A percentile compares a stretch with the other conserved stretches of the same genome.
Evolutionary conservation across 2,329 filamentous ascomycete species (phyloP).

Genomic region (Aspergillus pseudonomiae): DNA sequence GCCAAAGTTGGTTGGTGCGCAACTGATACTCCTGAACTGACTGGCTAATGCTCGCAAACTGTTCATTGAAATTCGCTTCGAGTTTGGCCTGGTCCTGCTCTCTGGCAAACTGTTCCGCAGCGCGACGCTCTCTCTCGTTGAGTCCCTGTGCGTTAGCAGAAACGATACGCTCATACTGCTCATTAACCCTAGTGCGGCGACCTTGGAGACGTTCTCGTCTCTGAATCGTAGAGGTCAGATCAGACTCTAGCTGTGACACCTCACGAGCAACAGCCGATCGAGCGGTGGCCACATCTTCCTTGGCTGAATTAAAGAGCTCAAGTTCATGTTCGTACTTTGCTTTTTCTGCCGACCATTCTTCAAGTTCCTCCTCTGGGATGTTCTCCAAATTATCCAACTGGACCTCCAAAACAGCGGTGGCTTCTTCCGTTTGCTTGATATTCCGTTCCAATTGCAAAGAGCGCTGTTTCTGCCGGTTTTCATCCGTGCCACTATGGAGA

Average conservation of each 20-base stretch:
- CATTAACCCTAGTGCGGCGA: constrained; percentile 60
- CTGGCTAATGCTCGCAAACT: constrained; percentile 45
- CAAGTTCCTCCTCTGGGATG: constrained; percentile 59
- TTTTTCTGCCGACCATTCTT: constrained; percentile 57
- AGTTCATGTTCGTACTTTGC: constrained; percentile 58
- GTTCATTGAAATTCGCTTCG: constrained; percentile 47
- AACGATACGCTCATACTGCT: constrained; percentile 63
- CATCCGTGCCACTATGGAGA: constrained; percentile 61
- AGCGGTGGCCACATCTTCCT: constrained; percentile 53
- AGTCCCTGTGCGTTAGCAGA: constrained; percentile 61
- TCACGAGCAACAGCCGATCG: constrained; percentile 57
- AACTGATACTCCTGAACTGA: constrained; percentile 48
- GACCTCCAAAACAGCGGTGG: constrained; percentile 56
- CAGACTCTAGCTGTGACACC: constrained; percentile 54
- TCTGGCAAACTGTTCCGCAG: constrained; percentile 50
- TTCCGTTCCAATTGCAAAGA: constrained; percentile 64
- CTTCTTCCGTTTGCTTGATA: constrained; percentile 66
- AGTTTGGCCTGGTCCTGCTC: constrained; percentile 50
- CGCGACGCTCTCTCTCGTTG: constrained; percentile 56
- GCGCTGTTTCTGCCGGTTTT: constrained; percentile 65
- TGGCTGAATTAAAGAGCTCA: constrained; percentile 53
- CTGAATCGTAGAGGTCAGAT: constrained; percentile 55
- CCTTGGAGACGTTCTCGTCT: constrained; percentile 63
- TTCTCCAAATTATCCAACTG: constrained; percentile 60
- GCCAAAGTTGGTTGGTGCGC: constrained; percentile 47